Evolutionary conservation across 1,284 basidiomycete genomes (phyloP).

Genomic region (Cryptococcus maquisensis): DNA sequence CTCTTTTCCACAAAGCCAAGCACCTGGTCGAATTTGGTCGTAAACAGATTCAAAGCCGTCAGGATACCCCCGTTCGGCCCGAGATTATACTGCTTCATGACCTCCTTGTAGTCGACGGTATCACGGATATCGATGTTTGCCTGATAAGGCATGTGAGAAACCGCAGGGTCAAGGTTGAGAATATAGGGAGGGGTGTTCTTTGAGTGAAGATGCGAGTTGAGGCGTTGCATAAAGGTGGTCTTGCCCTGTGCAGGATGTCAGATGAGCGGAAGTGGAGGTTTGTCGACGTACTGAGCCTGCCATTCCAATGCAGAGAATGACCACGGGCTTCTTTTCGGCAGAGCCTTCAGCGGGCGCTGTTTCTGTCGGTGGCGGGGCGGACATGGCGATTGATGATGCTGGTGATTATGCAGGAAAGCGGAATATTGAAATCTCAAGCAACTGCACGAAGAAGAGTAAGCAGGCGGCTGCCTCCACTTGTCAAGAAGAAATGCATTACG

Average conservation of each 20-base stretch:
- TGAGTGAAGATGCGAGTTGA: constrained; percentile 78
- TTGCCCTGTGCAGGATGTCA: constrained; percentile 63
- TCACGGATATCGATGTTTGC: constrained; percentile 98
- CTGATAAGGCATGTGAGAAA: constrained; percentile 82
- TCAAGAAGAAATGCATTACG: no score
- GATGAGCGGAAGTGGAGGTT: neutral
- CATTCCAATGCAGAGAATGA: constrained; percentile 71
- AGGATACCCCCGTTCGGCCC: constrained; percentile 98
- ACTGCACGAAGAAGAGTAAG: no score
- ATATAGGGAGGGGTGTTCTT: constrained; percentile 74
- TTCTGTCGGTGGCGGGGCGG: no score
- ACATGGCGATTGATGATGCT: no score
- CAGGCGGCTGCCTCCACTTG: no score
- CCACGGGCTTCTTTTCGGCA: constrained; percentile 60
- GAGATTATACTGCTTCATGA: constrained; percentile 99
- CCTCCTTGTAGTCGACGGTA: constrained; percentile 93
- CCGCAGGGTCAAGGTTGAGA: constrained; percentile 96
- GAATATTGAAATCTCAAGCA: no score
- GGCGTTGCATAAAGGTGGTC: constrained; percentile 91
- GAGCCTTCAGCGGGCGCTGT: no score
- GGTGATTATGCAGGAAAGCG: no score
- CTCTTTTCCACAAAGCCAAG: constrained; percentile 87
- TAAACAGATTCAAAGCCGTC: constrained; percentile 95
- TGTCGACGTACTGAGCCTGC: constrained; percentile 44
- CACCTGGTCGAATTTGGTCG: constrained; percentile 99